These are phyloP conservation scores for Russula sp. DNA, from an alignment of 768 basidiomycete species.

Conservation along the genomic window DNA sequence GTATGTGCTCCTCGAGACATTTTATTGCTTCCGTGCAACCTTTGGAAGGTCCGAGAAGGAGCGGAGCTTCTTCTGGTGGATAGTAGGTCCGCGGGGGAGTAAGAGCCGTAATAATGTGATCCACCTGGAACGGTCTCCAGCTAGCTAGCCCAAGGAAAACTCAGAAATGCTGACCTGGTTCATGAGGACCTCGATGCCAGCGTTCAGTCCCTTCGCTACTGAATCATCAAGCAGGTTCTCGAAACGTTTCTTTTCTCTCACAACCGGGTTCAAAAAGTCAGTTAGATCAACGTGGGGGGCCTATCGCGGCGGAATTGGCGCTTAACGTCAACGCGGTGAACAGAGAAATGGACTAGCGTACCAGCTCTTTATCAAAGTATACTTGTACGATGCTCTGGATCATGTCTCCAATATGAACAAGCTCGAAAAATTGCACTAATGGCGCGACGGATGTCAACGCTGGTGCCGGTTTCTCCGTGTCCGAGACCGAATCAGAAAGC, in stretches of 20 bases:
- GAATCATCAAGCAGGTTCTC: slow-evolving; percentile 89
- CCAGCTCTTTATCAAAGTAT: slow-evolving; percentile 95
- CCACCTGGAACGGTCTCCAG: slow-evolving; percentile 49
- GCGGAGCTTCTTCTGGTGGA: slow-evolving; percentile 67
- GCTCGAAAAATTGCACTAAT: slow-evolving; percentile 91
- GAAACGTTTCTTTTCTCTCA: slow-evolving; percentile 95
- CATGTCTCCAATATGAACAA: slow-evolving; percentile 95
- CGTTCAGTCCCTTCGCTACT: slow-evolving; percentile 89
- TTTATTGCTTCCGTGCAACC: slow-evolving; percentile 87
- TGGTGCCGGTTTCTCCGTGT: slow-evolving; percentile 44
- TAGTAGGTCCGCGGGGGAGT: slow-evolving; percentile 88
- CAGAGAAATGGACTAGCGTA: slow-evolving; percentile 29
- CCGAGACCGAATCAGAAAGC: slow-evolving; percentile 41
- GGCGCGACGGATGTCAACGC: slow-evolving; percentile 58
- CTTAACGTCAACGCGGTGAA: not conserved
- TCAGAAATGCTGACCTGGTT: slow-evolving; percentile 56
- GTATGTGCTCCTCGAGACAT: slow-evolving; percentile 87
- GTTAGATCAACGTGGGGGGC: slow-evolving; percentile 84
- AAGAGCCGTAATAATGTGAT: slow-evolving; percentile 79
- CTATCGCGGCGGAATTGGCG: slow-evolving; percentile 31
- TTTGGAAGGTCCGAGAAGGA: slow-evolving; percentile 80
- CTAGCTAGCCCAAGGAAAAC: not conserved
- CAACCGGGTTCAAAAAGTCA: slow-evolving; percentile 88
- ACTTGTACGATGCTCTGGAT: slow-evolving; percentile 98
- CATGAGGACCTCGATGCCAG: slow-evolving; percentile 94